These are phyloP conservation scores for Panaeolus papilionaceus DNA, from an alignment of 768 basidiomycete species.

Conservation along the genomic window DNA sequence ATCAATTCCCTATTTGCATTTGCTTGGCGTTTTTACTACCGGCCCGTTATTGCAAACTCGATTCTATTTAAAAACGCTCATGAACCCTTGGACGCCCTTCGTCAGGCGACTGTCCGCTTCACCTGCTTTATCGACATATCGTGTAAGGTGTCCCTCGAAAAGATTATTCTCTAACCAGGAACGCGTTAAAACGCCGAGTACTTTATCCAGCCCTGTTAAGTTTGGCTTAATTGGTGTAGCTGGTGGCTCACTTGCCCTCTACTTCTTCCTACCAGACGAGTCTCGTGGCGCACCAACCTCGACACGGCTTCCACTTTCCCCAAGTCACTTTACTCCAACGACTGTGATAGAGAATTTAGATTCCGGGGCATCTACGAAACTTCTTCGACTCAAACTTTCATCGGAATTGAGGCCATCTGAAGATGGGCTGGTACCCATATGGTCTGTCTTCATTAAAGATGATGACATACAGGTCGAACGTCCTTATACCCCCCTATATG, in stretches of 20 bases:
- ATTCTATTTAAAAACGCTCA: conserved; percentile 14
- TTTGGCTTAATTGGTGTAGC: conserved; percentile 24
- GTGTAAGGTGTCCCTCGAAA: neutral
- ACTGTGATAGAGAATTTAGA: conserved; percentile 59
- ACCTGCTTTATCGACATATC: neutral
- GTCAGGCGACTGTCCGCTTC: neutral
- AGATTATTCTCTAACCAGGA: neutral
- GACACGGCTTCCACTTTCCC: conserved; percentile 43
- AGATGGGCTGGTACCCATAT: conserved; percentile 53
- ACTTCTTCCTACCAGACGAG: conserved; percentile 57
- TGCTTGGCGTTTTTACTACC: neutral
- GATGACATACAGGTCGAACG: conserved; percentile 89
- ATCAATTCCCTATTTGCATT: conserved; percentile 3
- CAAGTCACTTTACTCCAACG: conserved; percentile 64
- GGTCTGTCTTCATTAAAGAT: conserved; percentile 84
- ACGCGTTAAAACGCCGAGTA: neutral
- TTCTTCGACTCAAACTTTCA: conserved; percentile 68
- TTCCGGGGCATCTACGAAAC: conserved; percentile 63
- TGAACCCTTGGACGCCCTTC: conserved; percentile 6
- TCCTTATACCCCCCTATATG: conserved; percentile 82
- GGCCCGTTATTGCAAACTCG: neutral
- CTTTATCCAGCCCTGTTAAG: neutral
- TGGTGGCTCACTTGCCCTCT: conserved; percentile 46
- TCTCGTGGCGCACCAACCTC: conserved; percentile 52
- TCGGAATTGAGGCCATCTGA: conserved; percentile 41